Evolutionary conservation across 1,284 basidiomycete species (phyloP).

Genomic region (Pseudozyma hubeiensis): DNA sequence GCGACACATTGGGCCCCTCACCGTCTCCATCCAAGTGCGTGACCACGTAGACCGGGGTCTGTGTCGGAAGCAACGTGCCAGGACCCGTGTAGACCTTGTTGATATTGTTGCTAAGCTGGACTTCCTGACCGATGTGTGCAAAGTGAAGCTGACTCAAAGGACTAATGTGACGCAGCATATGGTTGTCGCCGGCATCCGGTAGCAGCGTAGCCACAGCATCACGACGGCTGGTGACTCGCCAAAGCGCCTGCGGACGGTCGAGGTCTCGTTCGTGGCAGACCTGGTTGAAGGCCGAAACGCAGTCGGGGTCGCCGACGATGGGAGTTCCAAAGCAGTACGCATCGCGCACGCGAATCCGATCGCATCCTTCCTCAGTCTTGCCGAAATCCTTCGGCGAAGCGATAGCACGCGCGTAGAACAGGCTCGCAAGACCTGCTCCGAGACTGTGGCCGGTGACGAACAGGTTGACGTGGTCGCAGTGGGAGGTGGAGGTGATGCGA

Average conservation of each 20-base stretch:
- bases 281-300: constrained; percentile 45
- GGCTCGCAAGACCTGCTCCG: constrained; percentile 40
- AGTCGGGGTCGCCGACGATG: constrained; percentile 49
- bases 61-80: constrained; percentile 40
- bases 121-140: constrained; percentile 50
- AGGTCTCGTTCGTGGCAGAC: constrained; percentile 27
- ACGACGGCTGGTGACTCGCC: constrained; percentile 46
- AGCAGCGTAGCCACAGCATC: constrained; percentile 50
- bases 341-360: constrained; percentile 42
- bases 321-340: constrained; percentile 53
- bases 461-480: constrained; percentile 41
- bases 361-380: constrained; percentile 16
- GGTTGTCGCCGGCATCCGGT: constrained; percentile 46
- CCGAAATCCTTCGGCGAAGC: constrained; percentile 48
- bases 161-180: constrained; percentile 31
- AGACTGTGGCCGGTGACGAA: constrained; percentile 47
- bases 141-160: constrained; percentile 51
- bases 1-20: constrained; percentile 36
- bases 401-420: constrained; percentile 43
- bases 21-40: constrained; percentile 40
- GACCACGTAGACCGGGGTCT: constrained; percentile 37
- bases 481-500: constrained; percentile 14
- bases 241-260: constrained; percentile 39
- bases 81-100: constrained; percentile 42
- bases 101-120: constrained; percentile 33